phyloP scores from a whole-genome alignment of 2,329 filamentous ascomycete genomes.

The Phialocephala subalpina region DNA sequence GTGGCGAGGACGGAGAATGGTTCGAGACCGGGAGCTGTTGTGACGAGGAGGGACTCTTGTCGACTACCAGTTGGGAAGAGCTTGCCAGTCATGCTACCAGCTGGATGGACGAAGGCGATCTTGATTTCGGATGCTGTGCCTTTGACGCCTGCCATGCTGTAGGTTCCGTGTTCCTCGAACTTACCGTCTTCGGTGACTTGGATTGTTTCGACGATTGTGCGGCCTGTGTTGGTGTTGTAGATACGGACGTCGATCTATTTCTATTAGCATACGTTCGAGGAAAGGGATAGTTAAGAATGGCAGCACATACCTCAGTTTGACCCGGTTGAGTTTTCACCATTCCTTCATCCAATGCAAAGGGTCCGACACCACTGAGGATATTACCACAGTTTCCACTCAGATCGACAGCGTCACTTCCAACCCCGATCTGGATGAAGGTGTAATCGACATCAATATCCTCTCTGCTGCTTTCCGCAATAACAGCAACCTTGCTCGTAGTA shows the following conservation, averaged over 20 bases:
- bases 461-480: constrained; percentile 60
- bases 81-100: constrained; percentile 66
- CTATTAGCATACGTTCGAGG: not conserved
- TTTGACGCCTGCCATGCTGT: constrained; percentile 66
- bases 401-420: constrained; percentile 66
- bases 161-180: constrained; percentile 56
- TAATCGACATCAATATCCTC: constrained; percentile 67
- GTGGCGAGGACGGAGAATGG: constrained; percentile 45
- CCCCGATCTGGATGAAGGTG: constrained; percentile 73
- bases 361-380: constrained; percentile 68
- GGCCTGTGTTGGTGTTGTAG: constrained; percentile 69
- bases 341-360: constrained; percentile 65
- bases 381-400: constrained; percentile 76
- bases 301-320: constrained; percentile 38
- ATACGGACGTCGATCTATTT: constrained; percentile 50
- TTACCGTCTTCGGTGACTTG: constrained; percentile 55
- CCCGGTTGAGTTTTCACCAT: constrained; percentile 47
- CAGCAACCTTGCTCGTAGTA: constrained; percentile 73
- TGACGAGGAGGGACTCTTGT: constrained; percentile 44
- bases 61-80: constrained; percentile 65
- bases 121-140: constrained; percentile 60
- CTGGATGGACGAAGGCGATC: constrained; percentile 65
- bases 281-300: not conserved
- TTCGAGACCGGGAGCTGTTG: not conserved
- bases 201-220: constrained; percentile 63